phyloP scores from a whole-genome alignment of 345 rosid genomes.

The Citrus unshiu region DNA sequence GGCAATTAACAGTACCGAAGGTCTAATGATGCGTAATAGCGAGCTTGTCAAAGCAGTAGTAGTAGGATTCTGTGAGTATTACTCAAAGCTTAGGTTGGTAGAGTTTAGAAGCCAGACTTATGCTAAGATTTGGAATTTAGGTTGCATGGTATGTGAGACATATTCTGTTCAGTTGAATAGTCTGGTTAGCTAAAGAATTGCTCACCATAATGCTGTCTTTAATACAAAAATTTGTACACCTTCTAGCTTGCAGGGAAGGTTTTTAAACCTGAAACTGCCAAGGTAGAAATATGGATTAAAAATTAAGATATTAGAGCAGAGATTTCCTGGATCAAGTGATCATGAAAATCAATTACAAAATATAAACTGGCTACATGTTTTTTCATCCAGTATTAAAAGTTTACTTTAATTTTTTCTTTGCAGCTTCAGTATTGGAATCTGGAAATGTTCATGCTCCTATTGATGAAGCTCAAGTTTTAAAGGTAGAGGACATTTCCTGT shows the following conservation, averaged over 20 bases:
- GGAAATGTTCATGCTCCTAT: constrained; percentile 33
- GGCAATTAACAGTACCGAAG: too few species aligned
- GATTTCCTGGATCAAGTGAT: background rate
- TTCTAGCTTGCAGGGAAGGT: background rate
- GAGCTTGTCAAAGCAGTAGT: background rate
- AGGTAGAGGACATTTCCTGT: constrained; percentile 38
- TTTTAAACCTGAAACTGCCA: background rate
- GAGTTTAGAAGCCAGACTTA: background rate
- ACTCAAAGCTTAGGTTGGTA: background rate
- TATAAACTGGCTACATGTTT: too few species aligned
- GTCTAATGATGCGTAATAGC: background rate
- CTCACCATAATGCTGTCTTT: background rate
- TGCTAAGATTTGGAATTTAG: background rate
- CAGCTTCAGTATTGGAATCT: constrained; percentile 58
- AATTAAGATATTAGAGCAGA: background rate
- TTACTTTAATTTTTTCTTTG: constrained; percentile 13
- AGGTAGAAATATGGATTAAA: background rate
- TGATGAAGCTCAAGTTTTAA: constrained; percentile 53
- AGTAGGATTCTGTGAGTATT: background rate
- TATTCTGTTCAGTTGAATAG: background rate
- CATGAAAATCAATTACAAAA: background rate
- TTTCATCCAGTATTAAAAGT: background rate
- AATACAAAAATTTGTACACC: background rate
- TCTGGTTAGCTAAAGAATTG: too few species aligned
- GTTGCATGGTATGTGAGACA: background rate